Conservation (phyloP, 495 filamentous ascomycete genomes). For the Aeminium ludgeri region DNA sequence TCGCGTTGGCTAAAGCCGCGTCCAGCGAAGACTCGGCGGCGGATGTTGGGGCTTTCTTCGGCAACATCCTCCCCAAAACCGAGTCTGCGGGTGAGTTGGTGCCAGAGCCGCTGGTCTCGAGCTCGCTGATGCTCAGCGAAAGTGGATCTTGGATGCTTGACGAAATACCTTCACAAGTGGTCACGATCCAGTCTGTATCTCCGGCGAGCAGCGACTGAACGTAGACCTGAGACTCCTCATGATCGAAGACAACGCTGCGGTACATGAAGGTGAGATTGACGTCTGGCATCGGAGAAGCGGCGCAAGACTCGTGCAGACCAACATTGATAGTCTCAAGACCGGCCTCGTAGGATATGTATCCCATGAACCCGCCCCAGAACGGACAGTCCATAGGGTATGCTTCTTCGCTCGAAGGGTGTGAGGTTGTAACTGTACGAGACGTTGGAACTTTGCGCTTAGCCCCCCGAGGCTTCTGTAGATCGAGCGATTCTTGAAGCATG, state of each 20-base stretch:
- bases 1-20: background rate
- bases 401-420: background rate
- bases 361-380: slow-evolving; percentile 83
- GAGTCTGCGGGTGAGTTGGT: no score
- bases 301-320: background rate
- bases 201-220: no score
- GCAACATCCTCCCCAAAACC: no score
- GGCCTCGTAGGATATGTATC: slow-evolving; percentile 79
- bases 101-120: no score
- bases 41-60: no score
- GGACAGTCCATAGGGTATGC: slow-evolving; percentile 28
- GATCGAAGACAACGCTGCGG: slow-evolving; percentile 67
- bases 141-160: no score
- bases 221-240: slow-evolving; percentile 39
- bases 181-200: slow-evolving; percentile 27
- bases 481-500: no score
- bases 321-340: slow-evolving; percentile 49
- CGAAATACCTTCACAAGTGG: no score
- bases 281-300: slow-evolving; percentile 41
- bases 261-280: slow-evolving; percentile 62
- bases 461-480: no score
- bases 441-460: no score
- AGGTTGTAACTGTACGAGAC: background rate
- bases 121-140: no score
- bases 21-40: no score